Base-by-base conservation (phyloP, 163 green algal species). In the Chloromonas sp. region DNA sequence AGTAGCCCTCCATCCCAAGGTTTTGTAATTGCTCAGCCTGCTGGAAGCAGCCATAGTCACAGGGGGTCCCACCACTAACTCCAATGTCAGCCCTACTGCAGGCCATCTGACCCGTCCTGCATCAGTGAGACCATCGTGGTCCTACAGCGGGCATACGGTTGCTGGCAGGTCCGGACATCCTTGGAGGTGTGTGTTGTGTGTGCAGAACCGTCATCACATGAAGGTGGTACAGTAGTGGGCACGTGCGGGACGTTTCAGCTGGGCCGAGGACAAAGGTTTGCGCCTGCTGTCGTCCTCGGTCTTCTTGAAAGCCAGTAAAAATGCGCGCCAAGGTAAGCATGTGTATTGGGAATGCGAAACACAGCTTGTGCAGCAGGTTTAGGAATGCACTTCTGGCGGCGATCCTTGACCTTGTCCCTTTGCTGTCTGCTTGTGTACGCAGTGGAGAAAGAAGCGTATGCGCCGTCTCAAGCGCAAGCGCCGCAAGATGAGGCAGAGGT, bases 391-490 rank as follows among this genome's bases (percentile, higher is more conserved):
- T 80, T 62, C 77, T 59, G 0, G 15, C n/a, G 3, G n/a, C 60
- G 66, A 60, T 70, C 66, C 70, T 58, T 13, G 60, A 61, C 61
- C 59, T 74, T 2, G 60, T 2, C 1, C n/a, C n/a, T 3, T 60
- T 2, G 36, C n/a, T 57, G 2, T 8, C 14, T 2, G 13, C 61
- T 81, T 57, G 2, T 81, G n/a, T 59, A 78, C 86, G 89, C 89
- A 92, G 93, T 96, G 93, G 93, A 92, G 91, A 86, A 96, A 96
- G 89, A 96, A 96, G 88, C 91, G 93, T 86, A 96, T 95, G 90
- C 90, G 93, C n/a, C 89, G 93, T 81, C 89, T 96, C 70, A 96
- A 96, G 91, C 91, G 93, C 88, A 96, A 96, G 89, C 91, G 93
- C 86, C 88, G 93, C 87, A 96, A 96, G 91, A 95, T 96, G 93